Base-by-base conservation (phyloP, 768 basidiomycete genomes). In the Termitomyces sp. region DNA sequence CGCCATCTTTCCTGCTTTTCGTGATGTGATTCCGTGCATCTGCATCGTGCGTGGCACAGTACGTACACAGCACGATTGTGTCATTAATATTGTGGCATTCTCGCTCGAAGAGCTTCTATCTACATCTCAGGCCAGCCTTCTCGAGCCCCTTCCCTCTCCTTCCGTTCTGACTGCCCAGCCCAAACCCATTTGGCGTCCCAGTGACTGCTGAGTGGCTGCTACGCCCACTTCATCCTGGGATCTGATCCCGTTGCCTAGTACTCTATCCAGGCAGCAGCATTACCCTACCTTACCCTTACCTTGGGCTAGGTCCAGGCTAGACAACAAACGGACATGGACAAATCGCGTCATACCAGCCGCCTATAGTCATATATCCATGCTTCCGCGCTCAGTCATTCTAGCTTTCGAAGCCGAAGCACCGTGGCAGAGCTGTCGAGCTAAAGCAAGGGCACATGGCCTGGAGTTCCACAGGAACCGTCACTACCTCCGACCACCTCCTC, bases 341-440 rank as follows among this genome's bases (percentile, higher is more conserved):
- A 18, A 54, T 50, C 44, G 57, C 57, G 53, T 48, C 57, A 59
- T 55, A 33, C 35, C 18, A 15, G 20, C 22, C 24, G 35, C 33
- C 7, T 24, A 24, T 24, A 28, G 24, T 15, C 44, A 44, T 46
- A 49, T 16, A 49, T 22, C 32, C 57, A 42, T 45, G 38, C 36
- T 64, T 59, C 59, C 59, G 63, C 57, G 51, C 58, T 20, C 24
- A 7, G 42, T 61, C 63, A 58, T 18, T 54, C 38, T 60, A 60
- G 32, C 63, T 64, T 64, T 57, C 55, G 59, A 51, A 59, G 15
- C 22, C 50, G 57, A 63, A 63, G 42, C 61, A 28, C 38, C 38
- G 38, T 52, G 40, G 33, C 57, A 48, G 45, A 48, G 50, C 58
- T 63, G 51, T 57, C 49, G 36, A 22, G 53, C 13, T n/a, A 39